Percentiles rank a stretch among this genome's conserved stretches.
Evolutionary conservation across 768 basidiomycete genomes (phyloP).

Genomic region (Amanita rubescens): DNA sequence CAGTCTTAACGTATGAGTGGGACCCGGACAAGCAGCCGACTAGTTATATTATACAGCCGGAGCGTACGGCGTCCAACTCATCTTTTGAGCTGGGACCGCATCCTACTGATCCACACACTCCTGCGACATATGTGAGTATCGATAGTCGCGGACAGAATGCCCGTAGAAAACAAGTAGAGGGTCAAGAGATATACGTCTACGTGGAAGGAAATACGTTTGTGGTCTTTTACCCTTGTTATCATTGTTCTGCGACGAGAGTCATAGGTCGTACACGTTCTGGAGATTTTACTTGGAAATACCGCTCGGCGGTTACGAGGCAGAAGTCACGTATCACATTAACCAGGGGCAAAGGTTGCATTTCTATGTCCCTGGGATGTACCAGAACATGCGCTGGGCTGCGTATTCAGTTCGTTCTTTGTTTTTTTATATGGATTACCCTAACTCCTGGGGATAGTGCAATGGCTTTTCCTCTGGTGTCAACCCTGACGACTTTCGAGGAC

Average conservation of each 20-base stretch:
- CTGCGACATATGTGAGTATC: slow-evolving; percentile 23
- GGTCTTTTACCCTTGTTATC: background rate
- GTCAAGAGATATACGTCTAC: slow-evolving; percentile 72
- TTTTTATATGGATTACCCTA: background rate
- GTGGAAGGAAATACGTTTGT: slow-evolving; percentile 46
- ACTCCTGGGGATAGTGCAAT: slow-evolving; percentile 51
- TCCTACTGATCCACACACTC: slow-evolving; percentile 66
- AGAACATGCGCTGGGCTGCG: slow-evolving; percentile 89
- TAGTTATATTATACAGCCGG: slow-evolving; percentile 5
- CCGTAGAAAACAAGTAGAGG: slow-evolving; percentile 37
- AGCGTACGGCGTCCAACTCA: slow-evolving; percentile 8
- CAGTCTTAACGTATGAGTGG: slow-evolving; percentile 65
- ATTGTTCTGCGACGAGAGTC: background rate
- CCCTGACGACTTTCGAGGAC: slow-evolving; percentile 76
- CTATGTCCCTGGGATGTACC: slow-evolving; percentile 67
- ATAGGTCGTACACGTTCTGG: slow-evolving; percentile 89
- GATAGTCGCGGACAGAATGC: slow-evolving; percentile 24
- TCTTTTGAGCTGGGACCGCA: slow-evolving; percentile 62
- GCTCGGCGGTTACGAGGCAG: slow-evolving; percentile 61
- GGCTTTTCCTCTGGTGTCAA: slow-evolving; percentile 88
- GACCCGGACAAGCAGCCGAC: slow-evolving; percentile 42
- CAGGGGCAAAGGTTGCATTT: slow-evolving; percentile 71
- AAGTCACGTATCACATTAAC: slow-evolving; percentile 77
- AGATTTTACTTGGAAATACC: slow-evolving; percentile 85
- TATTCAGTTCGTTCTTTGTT: slow-evolving; percentile 55